Base-by-base conservation (phyloP, 345 rosid genomes). In the Aethionema arabicum region DNA sequence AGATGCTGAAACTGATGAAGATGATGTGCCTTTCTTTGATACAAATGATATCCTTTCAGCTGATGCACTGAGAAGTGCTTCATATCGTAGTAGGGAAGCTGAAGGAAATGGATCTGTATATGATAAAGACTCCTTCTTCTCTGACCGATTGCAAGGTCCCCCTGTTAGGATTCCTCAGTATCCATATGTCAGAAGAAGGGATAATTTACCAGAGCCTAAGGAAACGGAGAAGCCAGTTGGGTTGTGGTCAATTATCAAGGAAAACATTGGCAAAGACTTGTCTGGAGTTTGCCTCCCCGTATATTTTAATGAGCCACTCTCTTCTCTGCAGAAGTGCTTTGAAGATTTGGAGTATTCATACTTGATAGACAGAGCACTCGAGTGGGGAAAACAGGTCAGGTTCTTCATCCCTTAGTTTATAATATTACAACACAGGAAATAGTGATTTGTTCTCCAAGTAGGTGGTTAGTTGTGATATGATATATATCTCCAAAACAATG, bases 261-360 rank as follows among this genome's bases (percentile, higher is more conserved):
- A 95, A 61, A 95, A 95, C 59, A 90, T 93, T 8, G 97, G 99
- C 67, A 93, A 93, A 79, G 97, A 93, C 73, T 83, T 93, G 73
- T 90, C 99, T 52, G 99, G 99, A 50, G 97, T 95, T 72, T 95
- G 99, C 72, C 96, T 95, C 63, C 97, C 97, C 40, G 99, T 95
- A 37, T 95, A 90, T 64, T 90, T 95, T 67, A 95, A 95, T 39
- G 97, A 95, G 55, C 99, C 97, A 54, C 92, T 95, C 45, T 90
- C 97, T 66, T 95, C 97, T 4, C 77, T 95, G 74, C 99, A 90
- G 74, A 95, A 95, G 72, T 95, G 99, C 78, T 95, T 90, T 61
- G 99, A 95, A 78, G 99, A 90, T 86, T 83, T 90, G 81, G 99
- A 95, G 74, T 90, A 87, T 68, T 88, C 97, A 31, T 76, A 77